phyloP scores from a whole-genome alignment of 306 rosid genomes.

The Ammopiptanthus mongolicus region DNA sequence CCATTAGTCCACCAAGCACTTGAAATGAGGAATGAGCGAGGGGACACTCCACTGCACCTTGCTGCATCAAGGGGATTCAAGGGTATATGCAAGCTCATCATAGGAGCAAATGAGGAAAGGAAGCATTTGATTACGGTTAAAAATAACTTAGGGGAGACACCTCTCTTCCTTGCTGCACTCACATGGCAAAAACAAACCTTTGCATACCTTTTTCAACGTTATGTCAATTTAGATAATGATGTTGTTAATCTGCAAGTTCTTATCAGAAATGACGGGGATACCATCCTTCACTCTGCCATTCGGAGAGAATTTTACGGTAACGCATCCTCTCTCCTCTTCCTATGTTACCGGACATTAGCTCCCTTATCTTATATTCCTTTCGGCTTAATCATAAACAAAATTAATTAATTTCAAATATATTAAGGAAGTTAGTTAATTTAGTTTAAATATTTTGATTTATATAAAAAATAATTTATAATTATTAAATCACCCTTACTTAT shows the following conservation, averaged over 20 bases:
- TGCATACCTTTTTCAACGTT: not conserved
- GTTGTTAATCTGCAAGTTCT: not conserved
- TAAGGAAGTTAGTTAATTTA: too few species aligned
- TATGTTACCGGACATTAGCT: too few species aligned
- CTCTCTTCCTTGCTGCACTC: conserved; percentile 10
- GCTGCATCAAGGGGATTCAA: conserved; percentile 39
- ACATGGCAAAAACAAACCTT: not conserved
- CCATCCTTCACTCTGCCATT: conserved; percentile 19
- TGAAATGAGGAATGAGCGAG: not conserved
- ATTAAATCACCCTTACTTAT: too few species aligned
- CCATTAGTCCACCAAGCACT: too few species aligned
- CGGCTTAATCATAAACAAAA: too few species aligned
- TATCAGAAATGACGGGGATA: conserved; percentile 1
- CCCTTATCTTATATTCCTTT: too few species aligned
- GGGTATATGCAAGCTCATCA: conserved; percentile 19
- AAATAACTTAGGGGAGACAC: not conserved
- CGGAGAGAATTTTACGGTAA: conserved; percentile 18
- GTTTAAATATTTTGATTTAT: too few species aligned
- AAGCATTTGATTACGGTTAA: not conserved
- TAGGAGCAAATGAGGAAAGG: not conserved
- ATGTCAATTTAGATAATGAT: not conserved
- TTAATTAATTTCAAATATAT: too few species aligned
- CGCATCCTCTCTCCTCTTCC: too few species aligned
- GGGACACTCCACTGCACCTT: conserved; percentile 47
- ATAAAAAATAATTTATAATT: too few species aligned